Percentiles rank a stretch among this genome's conserved stretches.
phyloP scores from a whole-genome alignment of 2,329 filamentous ascomycete genomes.

The Diaporthe citriasiana region DNA sequence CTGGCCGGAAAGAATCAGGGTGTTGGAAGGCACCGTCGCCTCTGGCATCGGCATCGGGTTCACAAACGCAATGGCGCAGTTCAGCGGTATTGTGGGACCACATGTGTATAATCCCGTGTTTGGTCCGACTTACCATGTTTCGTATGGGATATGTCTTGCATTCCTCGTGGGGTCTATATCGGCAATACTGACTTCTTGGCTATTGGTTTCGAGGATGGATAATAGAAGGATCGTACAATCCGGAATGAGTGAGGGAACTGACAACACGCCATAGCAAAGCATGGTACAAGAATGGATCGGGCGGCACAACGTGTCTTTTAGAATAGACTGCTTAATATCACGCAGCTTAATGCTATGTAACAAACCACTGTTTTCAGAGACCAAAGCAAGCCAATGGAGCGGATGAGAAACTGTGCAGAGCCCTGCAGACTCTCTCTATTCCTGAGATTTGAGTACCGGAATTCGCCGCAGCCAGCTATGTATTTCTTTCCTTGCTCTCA shows the following conservation, averaged over 20 bases:
- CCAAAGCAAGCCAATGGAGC: no score
- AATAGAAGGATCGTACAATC: neutral
- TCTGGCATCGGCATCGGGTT: conserved; percentile 57
- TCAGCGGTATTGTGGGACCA: conserved; percentile 57
- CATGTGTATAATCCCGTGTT: conserved; percentile 11
- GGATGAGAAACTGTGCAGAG: no score
- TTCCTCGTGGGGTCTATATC: neutral
- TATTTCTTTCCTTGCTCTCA: no score
- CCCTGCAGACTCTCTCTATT: no score
- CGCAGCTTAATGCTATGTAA: no score
- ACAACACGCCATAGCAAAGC: neutral
- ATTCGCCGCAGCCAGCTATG: no score
- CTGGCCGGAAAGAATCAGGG: conserved; percentile 60
- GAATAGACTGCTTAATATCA: no score
- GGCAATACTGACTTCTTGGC: conserved; percentile 1
- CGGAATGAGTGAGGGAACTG: neutral
- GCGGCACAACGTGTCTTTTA: neutral
- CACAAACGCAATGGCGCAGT: conserved; percentile 60
- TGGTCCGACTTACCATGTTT: neutral
- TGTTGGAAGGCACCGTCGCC: conserved; percentile 55
- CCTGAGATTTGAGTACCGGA: no score
- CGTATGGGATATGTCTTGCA: conserved; percentile 1
- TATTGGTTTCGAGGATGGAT: neutral
- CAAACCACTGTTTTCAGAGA: no score
- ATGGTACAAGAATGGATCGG: neutral